phyloP scores from a whole-genome alignment of 805 yeast genomes.

The Schwanniomyces pseudopolymorphus region DNA sequence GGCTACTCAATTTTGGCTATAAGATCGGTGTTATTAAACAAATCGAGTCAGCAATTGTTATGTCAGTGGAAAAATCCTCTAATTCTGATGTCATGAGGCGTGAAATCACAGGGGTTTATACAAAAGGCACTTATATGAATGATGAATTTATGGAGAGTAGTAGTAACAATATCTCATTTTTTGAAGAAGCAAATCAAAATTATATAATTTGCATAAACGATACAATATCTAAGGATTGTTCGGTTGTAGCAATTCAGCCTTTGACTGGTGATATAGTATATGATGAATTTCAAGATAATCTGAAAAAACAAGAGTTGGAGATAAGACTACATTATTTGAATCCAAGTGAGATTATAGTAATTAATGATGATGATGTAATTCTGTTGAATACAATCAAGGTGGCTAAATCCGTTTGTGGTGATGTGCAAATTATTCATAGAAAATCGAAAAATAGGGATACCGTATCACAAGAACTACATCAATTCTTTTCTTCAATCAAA shows the following conservation, averaged over 20 bases:
- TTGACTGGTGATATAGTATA: conserved; percentile 72
- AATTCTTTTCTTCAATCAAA: conserved; percentile 24
- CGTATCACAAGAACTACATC: conserved; percentile 16
- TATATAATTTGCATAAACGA: conserved; percentile 48
- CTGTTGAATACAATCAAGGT: conserved; percentile 29
- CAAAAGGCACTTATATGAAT: conserved; percentile 81
- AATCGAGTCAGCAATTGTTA: conserved; percentile 75
- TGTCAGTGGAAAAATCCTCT: conserved; percentile 49
- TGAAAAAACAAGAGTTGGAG: conserved; percentile 60
- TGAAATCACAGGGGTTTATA: conserved; percentile 66
- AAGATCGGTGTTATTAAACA: conserved; percentile 90
- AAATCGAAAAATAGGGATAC: conserved; percentile 3
- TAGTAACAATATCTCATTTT: conserved; percentile 8
- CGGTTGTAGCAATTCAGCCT: conserved; percentile 66
- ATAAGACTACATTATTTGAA: conserved; percentile 71
- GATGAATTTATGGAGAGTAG: conserved; percentile 36
- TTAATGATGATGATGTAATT: conserved; percentile 19
- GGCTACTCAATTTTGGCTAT: conserved; percentile 67
- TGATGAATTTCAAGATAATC: conserved; percentile 67
- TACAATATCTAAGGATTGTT: conserved; percentile 19
- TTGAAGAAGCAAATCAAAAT: conserved; percentile 34
- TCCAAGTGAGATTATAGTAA: conserved; percentile 70
- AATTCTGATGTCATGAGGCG: conserved; percentile 59
- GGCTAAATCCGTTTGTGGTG: conserved; percentile 16
- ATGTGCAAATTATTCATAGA: conserved; percentile 8